Base-by-base conservation (phyloP, 1,139 yeast species). In the Yamadazyma diddensiae region DNA sequence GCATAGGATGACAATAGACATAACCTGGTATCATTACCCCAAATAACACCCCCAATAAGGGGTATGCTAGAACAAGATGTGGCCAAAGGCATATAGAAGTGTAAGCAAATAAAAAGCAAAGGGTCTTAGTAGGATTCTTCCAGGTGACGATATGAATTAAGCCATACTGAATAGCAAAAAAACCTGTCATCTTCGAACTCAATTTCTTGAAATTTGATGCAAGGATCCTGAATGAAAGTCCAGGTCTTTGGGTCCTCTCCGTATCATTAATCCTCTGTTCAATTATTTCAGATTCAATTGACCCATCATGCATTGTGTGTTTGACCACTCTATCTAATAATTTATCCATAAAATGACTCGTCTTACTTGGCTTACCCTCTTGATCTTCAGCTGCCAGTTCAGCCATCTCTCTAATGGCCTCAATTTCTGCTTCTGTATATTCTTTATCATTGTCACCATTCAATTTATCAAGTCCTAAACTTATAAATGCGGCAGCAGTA, bases 1-100 rank as follows among this genome's bases (percentile, higher is more conserved):
- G 58, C 46, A 77, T 62, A 0, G 90, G 95, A 52, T 87, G 95
- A 34, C 87, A 66, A 33, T 72, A 65, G 14, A 77, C 62, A 49
- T 80, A 88, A 1, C 85, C 87, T 0, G 94, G 92, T 1, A 82
- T 63, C 61, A 87, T 66, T 2, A 82, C 61, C 0, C 79, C 81
- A 39, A 72, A 65, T 23, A 82, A 52, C 4, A 85, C 37, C 31
- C 65, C 70, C 1, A 81, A 41, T 23, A 84, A 50, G 0, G 97
- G 96, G 26, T 80, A 62, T 1, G 79, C 71, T 23, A 82, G 55
- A 6, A 86, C 63, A 31, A 84, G 58, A 50, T 79, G 80, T 0
- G 96, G 96, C 62, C 84, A 73, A 27, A 82, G 56, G 47, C 85
- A 79, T 2, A 75, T 63, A 38, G 77, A 65, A 0, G 88, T 78